phyloP scores from a whole-genome alignment of 2,329 filamentous ascomycete genomes.

The Penicillium janthinellum region DNA sequence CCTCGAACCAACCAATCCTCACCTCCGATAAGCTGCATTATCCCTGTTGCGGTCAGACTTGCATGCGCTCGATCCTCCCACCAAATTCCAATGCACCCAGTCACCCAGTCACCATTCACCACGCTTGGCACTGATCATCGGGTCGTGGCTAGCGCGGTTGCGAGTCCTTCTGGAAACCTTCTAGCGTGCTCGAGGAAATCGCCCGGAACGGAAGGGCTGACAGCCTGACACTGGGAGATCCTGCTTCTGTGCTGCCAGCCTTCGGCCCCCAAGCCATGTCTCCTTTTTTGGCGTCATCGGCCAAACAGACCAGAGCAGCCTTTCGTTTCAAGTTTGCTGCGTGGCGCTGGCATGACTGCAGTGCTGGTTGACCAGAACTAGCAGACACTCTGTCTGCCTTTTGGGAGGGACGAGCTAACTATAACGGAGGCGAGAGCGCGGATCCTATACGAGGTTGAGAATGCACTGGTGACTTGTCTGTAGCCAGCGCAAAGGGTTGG shows the following conservation, averaged over 20 bases:
- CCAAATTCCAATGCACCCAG: not conserved
- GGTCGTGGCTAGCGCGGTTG: conserved; percentile 4
- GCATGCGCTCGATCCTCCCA: conserved; percentile 4
- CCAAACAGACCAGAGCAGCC: not conserved
- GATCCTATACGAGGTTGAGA: too few species aligned
- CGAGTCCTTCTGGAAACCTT: conserved; percentile 5
- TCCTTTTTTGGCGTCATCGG: not conserved
- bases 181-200: conserved; percentile 1
- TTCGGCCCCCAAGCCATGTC: not conserved
- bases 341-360: not conserved
- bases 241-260: not conserved
- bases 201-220: not conserved
- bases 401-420: not conserved
- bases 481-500: too few species aligned
- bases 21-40: conserved; percentile 11
- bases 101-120: not conserved
- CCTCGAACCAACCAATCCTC: conserved; percentile 5
- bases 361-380: not conserved
- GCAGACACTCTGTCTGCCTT: not conserved
- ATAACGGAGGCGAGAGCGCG: not conserved
- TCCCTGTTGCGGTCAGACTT: conserved; percentile 16
- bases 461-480: too few species aligned
- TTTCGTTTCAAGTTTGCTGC: conserved; percentile 3
- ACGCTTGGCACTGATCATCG: conserved; percentile 1
- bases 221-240: not conserved